Evolutionary conservation across 352 stramenopile species (phyloP).

Genomic region (Phytophthora fragariaefolia): DNA sequence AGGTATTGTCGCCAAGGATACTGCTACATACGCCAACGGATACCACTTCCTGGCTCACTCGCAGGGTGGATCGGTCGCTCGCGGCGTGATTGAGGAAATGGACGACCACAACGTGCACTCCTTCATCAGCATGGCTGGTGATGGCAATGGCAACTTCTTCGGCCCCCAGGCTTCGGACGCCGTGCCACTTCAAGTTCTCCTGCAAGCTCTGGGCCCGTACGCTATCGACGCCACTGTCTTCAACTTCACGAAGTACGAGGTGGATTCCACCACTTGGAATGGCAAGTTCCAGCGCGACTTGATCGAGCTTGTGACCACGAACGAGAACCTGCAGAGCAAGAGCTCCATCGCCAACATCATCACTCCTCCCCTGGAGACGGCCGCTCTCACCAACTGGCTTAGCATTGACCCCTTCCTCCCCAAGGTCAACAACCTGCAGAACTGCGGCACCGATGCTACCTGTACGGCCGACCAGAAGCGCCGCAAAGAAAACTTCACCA

Average conservation of each 20-base stretch:
- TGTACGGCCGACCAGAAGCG: constrained; percentile 30
- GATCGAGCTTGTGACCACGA: constrained; percentile 26
- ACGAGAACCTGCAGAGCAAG: constrained; percentile 34
- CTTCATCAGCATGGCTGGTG: constrained; percentile 56
- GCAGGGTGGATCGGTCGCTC: constrained; percentile 53
- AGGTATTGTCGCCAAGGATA: constrained; percentile 40
- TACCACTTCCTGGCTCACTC: constrained; percentile 67
- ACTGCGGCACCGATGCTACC: constrained; percentile 17
- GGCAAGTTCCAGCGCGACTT: constrained; percentile 57
- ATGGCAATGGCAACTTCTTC: constrained; percentile 64
- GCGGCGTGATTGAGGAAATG: constrained; percentile 62
- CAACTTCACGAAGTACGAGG: constrained; percentile 46
- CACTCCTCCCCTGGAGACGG: constrained; percentile 28
- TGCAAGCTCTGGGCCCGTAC: constrained; percentile 44
- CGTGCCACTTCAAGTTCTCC: constrained; percentile 44
- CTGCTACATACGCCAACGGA: constrained; percentile 44
- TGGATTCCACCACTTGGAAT: constrained; percentile 25
- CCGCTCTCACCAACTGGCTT: constrained; percentile 42
- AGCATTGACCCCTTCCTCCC: constrained; percentile 46
- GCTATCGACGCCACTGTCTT: constrained; percentile 37
- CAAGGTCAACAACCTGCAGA: constrained; percentile 43
- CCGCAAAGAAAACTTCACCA: constrained; percentile 53
- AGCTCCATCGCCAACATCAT: constrained; percentile 47
- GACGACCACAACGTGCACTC: constrained; percentile 62
- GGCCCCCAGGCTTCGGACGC: constrained; percentile 49